phyloP scores from a whole-genome alignment of 768 basidiomycete genomes.

The Trametes punicea region DNA sequence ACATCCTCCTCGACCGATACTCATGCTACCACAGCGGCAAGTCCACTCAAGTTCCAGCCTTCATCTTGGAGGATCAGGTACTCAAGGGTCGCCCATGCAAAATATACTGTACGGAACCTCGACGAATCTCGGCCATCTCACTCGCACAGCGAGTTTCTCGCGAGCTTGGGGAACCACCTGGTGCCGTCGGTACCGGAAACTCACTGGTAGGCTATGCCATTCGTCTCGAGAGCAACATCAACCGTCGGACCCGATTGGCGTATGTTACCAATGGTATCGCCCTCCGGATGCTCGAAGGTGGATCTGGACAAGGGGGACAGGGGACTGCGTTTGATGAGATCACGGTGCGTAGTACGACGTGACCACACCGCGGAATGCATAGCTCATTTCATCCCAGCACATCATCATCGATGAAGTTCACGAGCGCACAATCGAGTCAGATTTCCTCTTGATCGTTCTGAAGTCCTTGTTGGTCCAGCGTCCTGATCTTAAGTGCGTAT shows the following conservation, averaged over 20 bases:
- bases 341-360: slow-evolving; percentile 53
- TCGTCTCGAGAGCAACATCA: slow-evolving; percentile 83
- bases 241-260: slow-evolving; percentile 70
- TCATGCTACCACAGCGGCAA: slow-evolving; percentile 63
- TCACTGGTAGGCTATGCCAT: slow-evolving; percentile 95
- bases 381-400: slow-evolving; percentile 47
- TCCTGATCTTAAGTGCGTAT: slow-evolving; percentile 74
- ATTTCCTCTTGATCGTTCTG: slow-evolving; percentile 92
- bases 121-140: slow-evolving; percentile 94
- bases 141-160: slow-evolving; percentile 92
- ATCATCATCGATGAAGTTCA: slow-evolving; percentile 97
- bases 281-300: slow-evolving; percentile 92
- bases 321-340: slow-evolving; percentile 91
- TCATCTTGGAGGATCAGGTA: slow-evolving; percentile 88
- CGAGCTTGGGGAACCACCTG: slow-evolving; percentile 84
- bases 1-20: slow-evolving; percentile 35
- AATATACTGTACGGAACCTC: slow-evolving; percentile 93
- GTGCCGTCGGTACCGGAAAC: slow-evolving; percentile 66
- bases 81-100: slow-evolving; percentile 79
- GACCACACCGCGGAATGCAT: not conserved
- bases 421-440: slow-evolving; percentile 95
- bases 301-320: slow-evolving; percentile 62
- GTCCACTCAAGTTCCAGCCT: slow-evolving; percentile 93
- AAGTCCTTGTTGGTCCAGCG: slow-evolving; percentile 76
- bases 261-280: slow-evolving; percentile 96